Evolutionary conservation across 257 asterid species (phyloP), one percentile per base, ranked within the genome.

Genomic region (Jasminum sambac): DNA sequence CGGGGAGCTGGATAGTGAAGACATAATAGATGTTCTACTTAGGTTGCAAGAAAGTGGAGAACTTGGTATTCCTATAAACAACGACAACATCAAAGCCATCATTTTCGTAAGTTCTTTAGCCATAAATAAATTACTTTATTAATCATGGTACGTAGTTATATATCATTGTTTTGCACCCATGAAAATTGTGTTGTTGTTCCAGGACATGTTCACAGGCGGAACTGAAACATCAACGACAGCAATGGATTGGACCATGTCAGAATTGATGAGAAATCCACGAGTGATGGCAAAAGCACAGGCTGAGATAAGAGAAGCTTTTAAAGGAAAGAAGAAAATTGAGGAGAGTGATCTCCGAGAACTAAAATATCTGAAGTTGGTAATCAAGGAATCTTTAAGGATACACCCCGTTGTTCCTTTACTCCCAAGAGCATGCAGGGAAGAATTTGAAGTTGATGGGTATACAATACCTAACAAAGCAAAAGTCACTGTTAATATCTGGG

Each of bases 71-170:
- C 72, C 72, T 2, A 36, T 73, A n/a, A 48, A 46, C 14, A 57
- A 52, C 43, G 63, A 52, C 77, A 73, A 73, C 62, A 73, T 73
- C 61, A 73, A 73, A 66, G 77, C 77, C 39, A 71, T 66, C 52
- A 36, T 65, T 25, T 66, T 40, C 59, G 77, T 73, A 1, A 55
- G 67, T 55, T 36, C 50, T 48, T 23, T n/a, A n/a, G 11, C 8
- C 10, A 16, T 46, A 16, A 5, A 6, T 5, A 5, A 6, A 0
- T 2, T 46, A 14, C 12, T 44, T 44, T 44, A 2, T 44, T 44
- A 5, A 5, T 44, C 0, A 3, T 1, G 13, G 5, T n/a, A n/a
- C n/a, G n/a, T n/a, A n/a, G n/a, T n/a, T n/a, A n/a, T n/a, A n/a
- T n/a, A n/a, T 30, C 21, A 14, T 6, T 14, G 1, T 5, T 4